These are phyloP conservation scores for Macroventuria anomochaeta DNA, from an alignment of 2,329 filamentous ascomycete genomes.

Conservation along the genomic window DNA sequence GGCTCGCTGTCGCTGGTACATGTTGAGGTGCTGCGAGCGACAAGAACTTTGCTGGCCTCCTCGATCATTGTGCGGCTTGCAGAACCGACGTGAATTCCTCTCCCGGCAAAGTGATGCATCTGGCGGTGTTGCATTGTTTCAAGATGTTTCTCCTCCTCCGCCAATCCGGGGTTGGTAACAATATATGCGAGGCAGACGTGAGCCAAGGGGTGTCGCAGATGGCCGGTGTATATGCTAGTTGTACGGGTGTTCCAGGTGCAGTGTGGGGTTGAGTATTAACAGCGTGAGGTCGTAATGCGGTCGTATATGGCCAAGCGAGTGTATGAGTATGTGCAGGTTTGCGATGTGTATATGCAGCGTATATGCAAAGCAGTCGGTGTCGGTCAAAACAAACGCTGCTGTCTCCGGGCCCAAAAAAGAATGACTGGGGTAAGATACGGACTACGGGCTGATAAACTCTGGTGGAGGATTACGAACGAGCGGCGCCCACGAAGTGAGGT, in stretches of 20 bases:
- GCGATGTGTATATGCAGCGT: constrained; percentile 12
- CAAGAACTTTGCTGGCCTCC: constrained; percentile 34
- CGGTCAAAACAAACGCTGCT: constrained; percentile 26
- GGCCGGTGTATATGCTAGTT: constrained; percentile 10
- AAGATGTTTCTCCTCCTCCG: constrained; percentile 23
- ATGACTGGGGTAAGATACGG: constrained; percentile 50
- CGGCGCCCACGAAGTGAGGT: constrained; percentile 44
- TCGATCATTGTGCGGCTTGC: constrained; percentile 36
- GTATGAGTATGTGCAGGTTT: constrained; percentile 12
- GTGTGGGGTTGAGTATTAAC: constrained; percentile 37
- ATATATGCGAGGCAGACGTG: constrained; percentile 28
- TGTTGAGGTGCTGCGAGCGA: constrained; percentile 30
- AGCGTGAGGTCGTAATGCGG: constrained; percentile 45
- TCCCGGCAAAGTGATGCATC: constrained; percentile 39
- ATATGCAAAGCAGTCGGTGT: constrained; percentile 14
- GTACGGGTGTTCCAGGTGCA: background rate
- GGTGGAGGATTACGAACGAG: constrained; percentile 41
- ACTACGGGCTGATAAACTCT: constrained; percentile 26
- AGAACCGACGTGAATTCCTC: constrained; percentile 26
- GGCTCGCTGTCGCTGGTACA: constrained; percentile 44
- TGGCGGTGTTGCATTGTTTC: constrained; percentile 40
- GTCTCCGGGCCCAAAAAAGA: constrained; percentile 44
- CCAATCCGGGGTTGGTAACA: constrained; percentile 21
- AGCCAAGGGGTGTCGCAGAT: constrained; percentile 8
- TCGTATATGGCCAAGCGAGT: constrained; percentile 30